Base-by-base conservation (phyloP, 495 filamentous ascomycete genomes). In the Oidiodendron maius region DNA sequence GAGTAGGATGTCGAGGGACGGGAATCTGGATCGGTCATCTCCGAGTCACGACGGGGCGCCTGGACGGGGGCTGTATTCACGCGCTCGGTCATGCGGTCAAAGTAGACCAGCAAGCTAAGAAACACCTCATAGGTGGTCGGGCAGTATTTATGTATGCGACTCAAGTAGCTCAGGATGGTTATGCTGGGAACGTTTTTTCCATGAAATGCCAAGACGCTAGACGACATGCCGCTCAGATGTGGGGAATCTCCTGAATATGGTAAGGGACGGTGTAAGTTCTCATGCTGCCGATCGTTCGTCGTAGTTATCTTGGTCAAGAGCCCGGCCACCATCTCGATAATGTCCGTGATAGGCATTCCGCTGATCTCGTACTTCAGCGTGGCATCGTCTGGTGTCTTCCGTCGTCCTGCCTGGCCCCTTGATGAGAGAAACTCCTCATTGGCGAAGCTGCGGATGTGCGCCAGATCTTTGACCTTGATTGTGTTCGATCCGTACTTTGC, bases 281-380 rank as follows among this genome's bases (percentile, higher is more conserved):
- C 89, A 66, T 96, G 89, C 57, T 96, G 91, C 26, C 81, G 71
- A 61, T 99, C 93, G 61, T 99, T 99, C 44, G 93, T 96, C 2
- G 88, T 91, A 4, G 93, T 96, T 54, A 99, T 99, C 66, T 97
- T 97, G 8, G 94, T 96, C 49, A 99, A 71, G 32, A 99, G 81
- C n/a, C 89, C 91, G 4, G 93, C 93, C 5, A 99, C 94, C 94
- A 99, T 99, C 66, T 99, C 94, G 66, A 99, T 99, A 56, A 99
- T 91, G 55, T 99, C 94, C 43, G 80, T 78, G 52, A 97, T 93
- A 41, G 94, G 91, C 93, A 99, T 99, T 43, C 82, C 85, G 66
- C 91, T 96, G 53, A 99, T 97, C 65, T 97, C 93, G 63, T 95
- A 99, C 58, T 84, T 78, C 67, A 77, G 66, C 51, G 76, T 58